Evolutionary conservation across 495 filamentous ascomycete genomes (phyloP).

Genomic region (Aspergillus saccharolyticus): DNA sequence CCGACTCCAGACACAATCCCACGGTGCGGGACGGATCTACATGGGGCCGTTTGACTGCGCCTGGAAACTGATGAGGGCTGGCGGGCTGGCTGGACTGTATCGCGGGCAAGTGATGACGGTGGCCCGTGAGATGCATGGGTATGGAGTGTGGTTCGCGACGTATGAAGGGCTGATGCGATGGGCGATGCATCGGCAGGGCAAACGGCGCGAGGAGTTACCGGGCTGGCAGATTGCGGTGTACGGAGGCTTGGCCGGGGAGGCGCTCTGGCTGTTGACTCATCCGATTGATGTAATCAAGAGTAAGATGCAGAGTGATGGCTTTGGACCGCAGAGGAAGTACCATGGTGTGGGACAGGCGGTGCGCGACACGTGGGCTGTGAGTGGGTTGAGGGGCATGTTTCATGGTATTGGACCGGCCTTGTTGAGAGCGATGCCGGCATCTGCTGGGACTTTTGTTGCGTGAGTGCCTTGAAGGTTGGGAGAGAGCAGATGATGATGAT

Average conservation of each 20-base stretch:
- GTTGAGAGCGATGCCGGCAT: conserved; percentile 74
- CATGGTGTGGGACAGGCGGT: conserved; percentile 73
- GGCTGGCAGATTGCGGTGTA: conserved; percentile 11
- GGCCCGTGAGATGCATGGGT: conserved; percentile 7
- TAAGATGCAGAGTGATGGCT: conserved; percentile 91
- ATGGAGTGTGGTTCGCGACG: conserved; percentile 10
- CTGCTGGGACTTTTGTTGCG: conserved; percentile 13
- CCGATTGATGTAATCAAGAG: conserved; percentile 91
- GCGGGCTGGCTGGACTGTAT: conserved; percentile 67
- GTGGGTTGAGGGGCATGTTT: conserved; percentile 66
- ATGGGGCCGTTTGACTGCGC: conserved; percentile 50
- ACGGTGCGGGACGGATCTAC: not conserved
- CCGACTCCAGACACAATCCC: conserved; percentile 59
- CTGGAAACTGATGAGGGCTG: conserved; percentile 57
- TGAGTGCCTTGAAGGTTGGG: conserved; percentile 4
- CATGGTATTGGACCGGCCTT: conserved; percentile 81
- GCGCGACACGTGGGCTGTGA: conserved; percentile 59
- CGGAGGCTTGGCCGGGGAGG: conserved; percentile 59
- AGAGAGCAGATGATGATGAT: not conserved
- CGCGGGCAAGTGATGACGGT: conserved; percentile 62
- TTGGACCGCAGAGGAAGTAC: conserved; percentile 51
- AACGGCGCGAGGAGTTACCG: not conserved
- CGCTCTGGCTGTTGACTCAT: conserved; percentile 77
- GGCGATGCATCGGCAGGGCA: not conserved
- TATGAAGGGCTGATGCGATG: not conserved